Percentiles rank a stretch among this genome's conserved stretches.
Evolutionary conservation across 257 asterid genomes (phyloP).

Genomic region (Solanum bukasovii): DNA sequence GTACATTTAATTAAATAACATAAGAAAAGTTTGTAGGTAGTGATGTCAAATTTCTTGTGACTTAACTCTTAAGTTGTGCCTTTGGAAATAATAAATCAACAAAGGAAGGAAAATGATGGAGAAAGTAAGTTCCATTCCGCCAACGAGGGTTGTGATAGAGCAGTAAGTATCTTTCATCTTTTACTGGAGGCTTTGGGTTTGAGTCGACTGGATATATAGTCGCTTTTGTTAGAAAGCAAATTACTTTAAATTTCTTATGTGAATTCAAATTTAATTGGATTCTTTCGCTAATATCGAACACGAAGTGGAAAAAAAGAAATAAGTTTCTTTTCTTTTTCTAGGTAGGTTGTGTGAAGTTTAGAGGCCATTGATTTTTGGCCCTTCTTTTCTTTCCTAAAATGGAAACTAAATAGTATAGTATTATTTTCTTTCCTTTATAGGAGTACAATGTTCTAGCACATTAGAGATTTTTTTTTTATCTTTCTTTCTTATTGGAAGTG

Average conservation of each 20-base stretch:
- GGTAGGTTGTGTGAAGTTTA: not conserved
- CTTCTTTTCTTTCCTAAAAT: not conserved
- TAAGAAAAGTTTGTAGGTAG: not conserved
- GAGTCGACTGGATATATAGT: accelerated
- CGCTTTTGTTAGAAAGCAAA: too few relatives aligned
- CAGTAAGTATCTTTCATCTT: too few relatives aligned
- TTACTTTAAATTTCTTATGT: accelerated
- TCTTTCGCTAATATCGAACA: too few relatives aligned
- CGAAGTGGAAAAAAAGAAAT: not conserved
- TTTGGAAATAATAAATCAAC: not conserved
- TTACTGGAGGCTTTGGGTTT: not conserved
- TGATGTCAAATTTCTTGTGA: not conserved
- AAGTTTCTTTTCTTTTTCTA: not conserved
- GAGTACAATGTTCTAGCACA: not conserved
- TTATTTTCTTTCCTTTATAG: not conserved
- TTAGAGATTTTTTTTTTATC: not conserved
- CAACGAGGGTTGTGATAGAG: not conserved
- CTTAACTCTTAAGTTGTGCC: not conserved
- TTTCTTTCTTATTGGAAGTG: not conserved
- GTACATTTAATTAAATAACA: not conserved
- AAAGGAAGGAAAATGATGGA: not conserved
- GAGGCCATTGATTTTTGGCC: not conserved
- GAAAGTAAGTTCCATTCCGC: not conserved
- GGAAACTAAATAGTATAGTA: not conserved
- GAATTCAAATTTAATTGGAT: accelerated